phyloP scores from a whole-genome alignment of 768 basidiomycete genomes.

The Hydnomerulius pinastri region DNA sequence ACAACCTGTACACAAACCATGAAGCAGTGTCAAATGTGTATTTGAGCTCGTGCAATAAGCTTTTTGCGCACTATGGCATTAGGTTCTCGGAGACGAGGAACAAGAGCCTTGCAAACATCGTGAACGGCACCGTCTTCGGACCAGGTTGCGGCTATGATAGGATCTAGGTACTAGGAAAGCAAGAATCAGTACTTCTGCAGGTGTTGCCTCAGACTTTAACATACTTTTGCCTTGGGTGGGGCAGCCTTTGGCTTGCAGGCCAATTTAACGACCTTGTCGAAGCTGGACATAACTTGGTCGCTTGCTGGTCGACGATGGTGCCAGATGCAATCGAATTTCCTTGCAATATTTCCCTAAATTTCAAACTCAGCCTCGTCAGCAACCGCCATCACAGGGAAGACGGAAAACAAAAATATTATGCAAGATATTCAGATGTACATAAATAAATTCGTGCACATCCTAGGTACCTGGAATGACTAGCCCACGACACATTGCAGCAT shows the following conservation, averaged over 20 bases:
- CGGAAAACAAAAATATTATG: too few relatives aligned
- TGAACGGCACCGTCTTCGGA: slow-evolving; percentile 90
- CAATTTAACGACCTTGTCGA: slow-evolving; percentile 91
- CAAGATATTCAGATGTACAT: neutral
- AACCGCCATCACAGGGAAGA: slow-evolving; percentile 2
- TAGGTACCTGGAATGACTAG: too few relatives aligned
- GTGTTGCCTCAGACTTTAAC: slow-evolving; percentile 8
- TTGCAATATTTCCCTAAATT: slow-evolving; percentile 11
- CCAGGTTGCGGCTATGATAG: slow-evolving; percentile 96
- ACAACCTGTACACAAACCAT: slow-evolving; percentile 64
- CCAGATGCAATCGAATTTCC: slow-evolving; percentile 9
- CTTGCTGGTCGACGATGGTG: slow-evolving; percentile 2
- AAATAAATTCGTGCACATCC: neutral
- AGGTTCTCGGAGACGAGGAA: slow-evolving; percentile 84
- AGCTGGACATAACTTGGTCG: slow-evolving; percentile 62
- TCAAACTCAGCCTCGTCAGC: slow-evolving; percentile 29
- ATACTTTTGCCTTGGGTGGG: slow-evolving; percentile 92
- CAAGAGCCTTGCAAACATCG: slow-evolving; percentile 89
- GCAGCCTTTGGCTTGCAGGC: slow-evolving; percentile 98
- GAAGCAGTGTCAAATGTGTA: neutral
- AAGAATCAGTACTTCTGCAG: neutral
- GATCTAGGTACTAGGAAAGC: slow-evolving; percentile 81
- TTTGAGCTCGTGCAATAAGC: neutral
- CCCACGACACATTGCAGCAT: too few relatives aligned
- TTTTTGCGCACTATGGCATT: slow-evolving; percentile 76